Base-by-base conservation (phyloP, 441 rosid species). In the Gossypium lobatum region DNA sequence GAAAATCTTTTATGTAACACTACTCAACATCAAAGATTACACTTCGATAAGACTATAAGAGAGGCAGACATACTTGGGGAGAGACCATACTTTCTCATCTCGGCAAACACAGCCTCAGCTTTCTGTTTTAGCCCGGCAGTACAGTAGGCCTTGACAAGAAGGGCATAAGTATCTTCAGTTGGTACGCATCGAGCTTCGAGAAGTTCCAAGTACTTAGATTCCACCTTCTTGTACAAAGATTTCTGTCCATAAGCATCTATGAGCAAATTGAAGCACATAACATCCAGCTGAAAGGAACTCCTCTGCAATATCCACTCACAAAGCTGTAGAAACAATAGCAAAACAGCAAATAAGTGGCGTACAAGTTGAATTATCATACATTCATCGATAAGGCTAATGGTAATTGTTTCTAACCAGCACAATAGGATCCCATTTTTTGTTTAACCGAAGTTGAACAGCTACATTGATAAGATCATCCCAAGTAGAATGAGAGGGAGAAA, bases 401-500 rank as follows among this genome's bases (percentile, higher is more conserved):
- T 17, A 52, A 58, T 5, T 42, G 18, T 61, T 74, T 39, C 82
- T 78, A 75, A 92, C 97, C 89, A 85, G 68, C 57, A 86, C 48
- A 78, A 92, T 88, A 1, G 87, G 83, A 80, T 88, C 86, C 98
- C 97, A 92, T 34, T 83, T 82, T 65, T 92, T 90, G 73, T 85
- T 92, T 78, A 92, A 74, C 64, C 98, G 88, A 42, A 94, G 97
- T 58, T 88, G 96, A 81, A 92, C 97, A 34, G 86, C 70, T 9
- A 90, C 96, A 77, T 89, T 92, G 45, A 92, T 79, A 46, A 94
- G 82, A 86, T 92, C 96, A 84, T 91, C 97, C 97, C 97, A 94
- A 0, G 88, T 86, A 16, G 83, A 80, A 72, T 92, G 93, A 42
- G 91, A 85, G 58, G 84, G 72, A 76, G 90, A 88, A 69, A 94